phyloP scores from a whole-genome alignment of 164 flowering plant genomes.

The Warburgia ugandensis region DNA sequence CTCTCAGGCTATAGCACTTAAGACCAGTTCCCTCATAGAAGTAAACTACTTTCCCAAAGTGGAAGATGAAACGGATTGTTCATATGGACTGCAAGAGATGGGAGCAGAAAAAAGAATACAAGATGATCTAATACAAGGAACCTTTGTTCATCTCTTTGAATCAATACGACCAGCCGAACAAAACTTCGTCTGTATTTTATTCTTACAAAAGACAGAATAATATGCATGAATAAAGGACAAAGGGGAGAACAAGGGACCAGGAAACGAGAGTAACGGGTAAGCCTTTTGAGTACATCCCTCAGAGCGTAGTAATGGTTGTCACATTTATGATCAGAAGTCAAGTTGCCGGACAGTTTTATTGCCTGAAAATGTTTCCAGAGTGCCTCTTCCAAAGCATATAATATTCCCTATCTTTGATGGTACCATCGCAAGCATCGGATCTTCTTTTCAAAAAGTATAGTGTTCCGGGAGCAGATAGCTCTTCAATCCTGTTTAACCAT shows the following conservation, averaged over 20 bases:
- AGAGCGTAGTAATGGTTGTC: conserved; percentile 76
- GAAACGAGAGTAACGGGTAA: too few species aligned
- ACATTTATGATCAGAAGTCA: conserved; percentile 79
- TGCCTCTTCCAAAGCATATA: conserved; percentile 65
- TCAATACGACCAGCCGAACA: not conserved
- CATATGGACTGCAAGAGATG: too few species aligned
- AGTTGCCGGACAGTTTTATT: conserved; percentile 65
- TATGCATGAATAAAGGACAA: too few species aligned
- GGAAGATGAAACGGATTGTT: too few species aligned
- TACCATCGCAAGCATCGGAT: conserved; percentile 11
- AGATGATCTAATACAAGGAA: too few species aligned
- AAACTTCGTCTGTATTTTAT: too few species aligned
- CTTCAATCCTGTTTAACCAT: conserved; percentile 26
- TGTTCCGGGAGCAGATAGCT: conserved; percentile 43
- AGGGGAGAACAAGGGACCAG: too few species aligned
- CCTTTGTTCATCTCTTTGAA: not conserved
- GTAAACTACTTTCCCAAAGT: too few species aligned
- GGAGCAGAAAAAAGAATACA: too few species aligned
- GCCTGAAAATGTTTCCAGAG: conserved; percentile 65
- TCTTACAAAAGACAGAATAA: too few species aligned
- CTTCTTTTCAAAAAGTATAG: conserved; percentile 40
- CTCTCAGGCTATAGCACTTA: too few species aligned
- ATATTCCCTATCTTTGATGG: conserved; percentile 27
- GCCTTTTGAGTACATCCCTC: not conserved
- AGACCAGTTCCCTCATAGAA: too few species aligned